A percentile compares a stretch with the other conserved stretches of the same genome.
Conservation (phyloP, 495 filamentous ascomycete species). For the Aspergillus bridgeri region DNA sequence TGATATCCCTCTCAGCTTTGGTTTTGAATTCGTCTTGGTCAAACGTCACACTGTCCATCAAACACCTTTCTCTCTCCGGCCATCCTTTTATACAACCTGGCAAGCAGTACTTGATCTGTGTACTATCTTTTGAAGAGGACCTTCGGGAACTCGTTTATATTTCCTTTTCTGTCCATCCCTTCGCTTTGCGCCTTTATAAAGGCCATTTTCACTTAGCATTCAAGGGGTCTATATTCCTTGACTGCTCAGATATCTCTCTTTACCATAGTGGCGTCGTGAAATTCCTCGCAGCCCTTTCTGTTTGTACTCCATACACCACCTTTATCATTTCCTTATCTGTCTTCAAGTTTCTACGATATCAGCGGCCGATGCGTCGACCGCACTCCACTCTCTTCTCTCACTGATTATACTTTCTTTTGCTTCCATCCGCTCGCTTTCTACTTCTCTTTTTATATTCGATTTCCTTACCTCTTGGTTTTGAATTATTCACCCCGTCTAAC, state of each 20-base stretch:
- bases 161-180: slow-evolving; percentile 3
- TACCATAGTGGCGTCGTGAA: background rate
- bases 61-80: slow-evolving; percentile 20
- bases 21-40: slow-evolving; percentile 13
- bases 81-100: slow-evolving; percentile 13
- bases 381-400: slow-evolving; percentile 5
- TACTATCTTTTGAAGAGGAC: slow-evolving; percentile 15
- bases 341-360: background rate
- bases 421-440: too few species aligned
- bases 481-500: slow-evolving; percentile 8
- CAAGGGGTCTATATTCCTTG: background rate
- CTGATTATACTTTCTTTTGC: background rate
- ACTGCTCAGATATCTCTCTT: background rate
- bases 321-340: slow-evolving; percentile 7
- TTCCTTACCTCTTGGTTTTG: slow-evolving; percentile 1
- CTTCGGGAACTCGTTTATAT: background rate
- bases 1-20: slow-evolving; percentile 14
- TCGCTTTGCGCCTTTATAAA: background rate
- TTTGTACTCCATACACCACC: background rate
- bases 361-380: background rate
- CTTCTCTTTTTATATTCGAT: background rate
- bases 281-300: background rate
- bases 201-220: background rate
- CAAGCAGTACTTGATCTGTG: slow-evolving; percentile 21
- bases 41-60: background rate